Conservation (phyloP, 1,139 yeast species). For the Geotrichum fermentans region DNA sequence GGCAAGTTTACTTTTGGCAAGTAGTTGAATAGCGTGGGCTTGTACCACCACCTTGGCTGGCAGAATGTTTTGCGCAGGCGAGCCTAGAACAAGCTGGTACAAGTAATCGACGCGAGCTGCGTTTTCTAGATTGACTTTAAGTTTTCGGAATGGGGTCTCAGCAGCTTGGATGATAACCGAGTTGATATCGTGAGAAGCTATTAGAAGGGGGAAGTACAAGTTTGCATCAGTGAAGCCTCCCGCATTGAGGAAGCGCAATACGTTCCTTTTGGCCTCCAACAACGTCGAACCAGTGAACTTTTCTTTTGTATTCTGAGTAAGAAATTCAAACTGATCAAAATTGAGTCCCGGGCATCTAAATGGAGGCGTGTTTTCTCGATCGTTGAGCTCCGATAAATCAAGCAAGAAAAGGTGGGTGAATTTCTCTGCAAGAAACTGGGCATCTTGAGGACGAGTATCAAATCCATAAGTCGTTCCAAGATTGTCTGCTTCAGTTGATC, state of each 20-base stretch:
- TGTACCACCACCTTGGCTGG: conserved; percentile 56
- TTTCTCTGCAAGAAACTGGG: conserved; percentile 43
- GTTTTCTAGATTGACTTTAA: conserved; percentile 52
- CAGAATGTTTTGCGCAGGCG: conserved; percentile 38
- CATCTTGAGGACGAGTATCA: conserved; percentile 37
- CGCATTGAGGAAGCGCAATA: conserved; percentile 38
- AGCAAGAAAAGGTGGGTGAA: conserved; percentile 57
- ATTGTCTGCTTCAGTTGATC: conserved; percentile 43
- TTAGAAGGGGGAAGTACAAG: conserved; percentile 42
- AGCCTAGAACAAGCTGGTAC: conserved; percentile 43
- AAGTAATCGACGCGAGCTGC: conserved; percentile 43
- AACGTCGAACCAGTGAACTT: conserved; percentile 46
- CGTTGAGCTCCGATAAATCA: conserved; percentile 31
- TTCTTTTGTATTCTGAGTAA: conserved; percentile 66
- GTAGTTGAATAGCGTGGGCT: conserved; percentile 51
- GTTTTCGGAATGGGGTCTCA: conserved; percentile 48
- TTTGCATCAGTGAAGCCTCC: conserved; percentile 42
- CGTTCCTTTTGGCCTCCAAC: conserved; percentile 44
- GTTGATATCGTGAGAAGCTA: conserved; percentile 61
- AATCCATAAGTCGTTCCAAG: conserved; percentile 34
- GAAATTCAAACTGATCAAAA: conserved; percentile 50
- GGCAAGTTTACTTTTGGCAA: conserved; percentile 52
- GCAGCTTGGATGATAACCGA: conserved; percentile 52
- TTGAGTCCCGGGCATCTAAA: conserved; percentile 58
- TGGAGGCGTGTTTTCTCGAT: conserved; percentile 10